Conservation (phyloP, 108 stramenopile species). For the Schizochytrium sp. region DNA sequence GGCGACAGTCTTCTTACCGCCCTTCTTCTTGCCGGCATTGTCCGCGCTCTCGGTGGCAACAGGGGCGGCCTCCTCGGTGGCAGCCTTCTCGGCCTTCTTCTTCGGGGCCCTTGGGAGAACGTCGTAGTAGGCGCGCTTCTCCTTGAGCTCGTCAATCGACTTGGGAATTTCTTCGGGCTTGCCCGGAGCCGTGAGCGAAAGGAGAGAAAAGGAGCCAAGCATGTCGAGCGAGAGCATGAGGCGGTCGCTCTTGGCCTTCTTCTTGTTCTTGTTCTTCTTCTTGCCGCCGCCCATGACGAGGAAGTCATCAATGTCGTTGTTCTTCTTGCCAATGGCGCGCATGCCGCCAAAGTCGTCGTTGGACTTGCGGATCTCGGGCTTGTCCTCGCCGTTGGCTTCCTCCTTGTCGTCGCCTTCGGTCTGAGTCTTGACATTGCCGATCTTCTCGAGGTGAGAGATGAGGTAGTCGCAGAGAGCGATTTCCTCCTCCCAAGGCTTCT, state of each 20-base stretch:
- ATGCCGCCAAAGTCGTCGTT: conserved; percentile 70
- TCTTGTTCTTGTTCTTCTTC: conserved; percentile 56
- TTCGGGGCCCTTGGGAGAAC: not conserved
- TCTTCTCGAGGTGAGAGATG: conserved; percentile 67
- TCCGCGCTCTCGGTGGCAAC: not conserved
- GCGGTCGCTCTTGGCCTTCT: conserved; percentile 11
- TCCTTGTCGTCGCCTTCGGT: conserved; percentile 26
- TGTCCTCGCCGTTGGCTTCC: conserved; percentile 22
- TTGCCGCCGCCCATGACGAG: conserved; percentile 57
- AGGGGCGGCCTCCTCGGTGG: not conserved
- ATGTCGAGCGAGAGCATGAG: not conserved
- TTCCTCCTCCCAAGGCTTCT: conserved; percentile 90
- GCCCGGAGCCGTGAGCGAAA: not conserved
- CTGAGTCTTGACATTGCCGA: conserved; percentile 22
- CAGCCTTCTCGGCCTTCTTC: not conserved
- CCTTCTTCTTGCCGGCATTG: not conserved
- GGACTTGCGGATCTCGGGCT: conserved; percentile 32
- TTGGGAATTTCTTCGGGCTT: not conserved
- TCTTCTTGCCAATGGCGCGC: conserved; percentile 59
- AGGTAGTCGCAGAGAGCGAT: conserved; percentile 87
- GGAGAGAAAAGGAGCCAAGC: not conserved
- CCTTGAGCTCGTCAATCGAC: not conserved
- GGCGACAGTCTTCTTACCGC: not conserved
- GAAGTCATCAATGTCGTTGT: conserved; percentile 42
- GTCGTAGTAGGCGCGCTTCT: not conserved